Evolutionary conservation across 257 asterid genomes (phyloP).

Genomic region (Anisodus tanguticus): DNA sequence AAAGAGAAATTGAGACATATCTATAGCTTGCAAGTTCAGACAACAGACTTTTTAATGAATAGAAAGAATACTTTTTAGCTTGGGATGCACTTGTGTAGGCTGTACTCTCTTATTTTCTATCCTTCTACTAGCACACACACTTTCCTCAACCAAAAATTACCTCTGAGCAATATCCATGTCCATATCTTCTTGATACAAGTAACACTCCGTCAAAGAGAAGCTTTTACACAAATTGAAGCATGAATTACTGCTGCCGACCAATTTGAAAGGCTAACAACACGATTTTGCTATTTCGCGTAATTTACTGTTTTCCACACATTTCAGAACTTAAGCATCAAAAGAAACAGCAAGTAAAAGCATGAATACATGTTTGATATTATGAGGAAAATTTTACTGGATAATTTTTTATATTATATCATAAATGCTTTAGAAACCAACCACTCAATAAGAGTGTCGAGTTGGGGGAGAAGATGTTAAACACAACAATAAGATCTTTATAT

Average conservation of each 20-base stretch:
- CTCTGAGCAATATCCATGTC: not conserved
- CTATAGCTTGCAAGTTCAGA: too few species aligned
- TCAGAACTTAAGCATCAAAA: not conserved
- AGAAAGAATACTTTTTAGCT: not conserved
- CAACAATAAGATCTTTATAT: not conserved
- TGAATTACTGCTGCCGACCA: not conserved
- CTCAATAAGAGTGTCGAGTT: too few species aligned
- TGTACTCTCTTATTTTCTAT: conserved; percentile 5
- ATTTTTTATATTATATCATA: not conserved
- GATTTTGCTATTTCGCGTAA: conserved; percentile 7
- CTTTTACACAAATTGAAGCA: conserved; percentile 8
- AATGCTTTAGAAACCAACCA: not conserved
- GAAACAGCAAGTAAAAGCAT: not conserved
- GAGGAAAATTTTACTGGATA: not conserved
- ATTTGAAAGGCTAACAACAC: conserved; percentile 18
- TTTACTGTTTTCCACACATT: conserved; percentile 12
- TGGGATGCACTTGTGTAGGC: conserved; percentile 1
- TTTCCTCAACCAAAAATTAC: not conserved
- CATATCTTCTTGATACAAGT: conserved; percentile 12
- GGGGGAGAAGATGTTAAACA: conserved; percentile 4
- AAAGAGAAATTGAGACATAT: not conserved
- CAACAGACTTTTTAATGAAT: not conserved
- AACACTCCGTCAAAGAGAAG: not conserved
- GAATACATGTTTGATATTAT: not conserved
- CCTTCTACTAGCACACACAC: not conserved